Conservation (phyloP, 2,329 filamentous ascomycete species). For the Thelonectria discophora region DNA sequence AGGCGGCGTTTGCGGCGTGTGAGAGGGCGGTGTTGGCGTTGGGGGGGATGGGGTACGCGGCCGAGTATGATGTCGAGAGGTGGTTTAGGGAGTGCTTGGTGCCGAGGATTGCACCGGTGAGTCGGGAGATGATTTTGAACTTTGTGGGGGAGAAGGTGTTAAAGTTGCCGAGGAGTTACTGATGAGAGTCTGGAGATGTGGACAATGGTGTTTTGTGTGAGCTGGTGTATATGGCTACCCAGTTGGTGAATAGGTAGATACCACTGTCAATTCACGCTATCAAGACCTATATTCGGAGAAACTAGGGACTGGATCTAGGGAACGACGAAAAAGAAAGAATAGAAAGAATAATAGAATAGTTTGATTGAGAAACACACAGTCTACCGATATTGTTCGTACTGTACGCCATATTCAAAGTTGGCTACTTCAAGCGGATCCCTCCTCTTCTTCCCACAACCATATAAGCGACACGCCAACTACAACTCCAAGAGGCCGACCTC, state of each 20-base stretch:
- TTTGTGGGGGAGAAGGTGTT: constrained; percentile 75
- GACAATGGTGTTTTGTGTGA: not conserved
- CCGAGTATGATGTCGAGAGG: constrained; percentile 71
- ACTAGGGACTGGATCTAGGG: not conserved
- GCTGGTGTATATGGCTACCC: no score
- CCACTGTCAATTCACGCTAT: not conserved
- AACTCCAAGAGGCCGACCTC: constrained; percentile 5
- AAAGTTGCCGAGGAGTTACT: constrained; percentile 74
- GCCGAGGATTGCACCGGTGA: constrained; percentile 71
- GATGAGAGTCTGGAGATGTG: not conserved
- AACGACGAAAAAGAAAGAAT: not conserved
- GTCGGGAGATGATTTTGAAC: constrained; percentile 79
- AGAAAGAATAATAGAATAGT: not conserved
- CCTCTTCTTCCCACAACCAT: not conserved
- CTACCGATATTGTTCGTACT: no score
- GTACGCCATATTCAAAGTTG: not conserved
- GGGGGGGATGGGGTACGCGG: constrained; percentile 72
- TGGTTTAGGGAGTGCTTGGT: constrained; percentile 72
- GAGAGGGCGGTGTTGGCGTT: constrained; percentile 67
- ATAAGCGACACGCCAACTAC: no score
- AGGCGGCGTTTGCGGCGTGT: constrained; percentile 70
- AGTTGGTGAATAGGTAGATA: no score
- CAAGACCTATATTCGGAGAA: not conserved
- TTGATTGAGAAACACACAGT: no score
- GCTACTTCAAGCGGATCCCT: constrained; percentile 20